These are phyloP conservation scores for Rhynchospora pubera DNA, from an alignment of 176 grass and related monocot species.

Conservation along the genomic window DNA sequence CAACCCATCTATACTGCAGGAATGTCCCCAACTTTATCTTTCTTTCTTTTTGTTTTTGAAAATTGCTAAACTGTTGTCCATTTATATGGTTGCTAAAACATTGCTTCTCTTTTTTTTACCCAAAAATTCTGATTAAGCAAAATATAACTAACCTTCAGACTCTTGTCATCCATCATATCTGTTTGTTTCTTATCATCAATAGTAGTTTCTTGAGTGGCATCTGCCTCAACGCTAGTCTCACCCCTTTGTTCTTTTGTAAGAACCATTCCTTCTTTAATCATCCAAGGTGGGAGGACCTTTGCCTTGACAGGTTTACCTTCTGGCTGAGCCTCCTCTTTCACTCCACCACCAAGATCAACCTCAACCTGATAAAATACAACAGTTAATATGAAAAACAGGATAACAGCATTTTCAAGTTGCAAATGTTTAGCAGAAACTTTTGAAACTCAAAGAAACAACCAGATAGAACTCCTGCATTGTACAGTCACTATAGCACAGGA, in stretches of 20 bases:
- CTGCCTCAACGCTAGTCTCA: slow-evolving; percentile 32
- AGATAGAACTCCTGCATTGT: background rate
- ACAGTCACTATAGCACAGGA: background rate
- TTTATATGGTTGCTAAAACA: too few relatives aligned
- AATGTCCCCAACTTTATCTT: background rate
- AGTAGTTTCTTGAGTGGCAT: slow-evolving; percentile 32
- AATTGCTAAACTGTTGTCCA: too few relatives aligned
- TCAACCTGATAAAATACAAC: slow-evolving; percentile 45
- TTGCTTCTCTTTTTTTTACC: too few relatives aligned
- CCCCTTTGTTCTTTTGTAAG: slow-evolving; percentile 96
- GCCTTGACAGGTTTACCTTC: slow-evolving; percentile 35
- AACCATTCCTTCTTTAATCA: slow-evolving; percentile 95
- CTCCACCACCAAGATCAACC: slow-evolving; percentile 51
- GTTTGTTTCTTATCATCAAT: slow-evolving; percentile 47
- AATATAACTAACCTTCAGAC: slow-evolving; percentile 38
- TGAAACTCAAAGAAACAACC: background rate
- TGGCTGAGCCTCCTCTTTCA: slow-evolving; percentile 54
- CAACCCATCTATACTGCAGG: too few relatives aligned
- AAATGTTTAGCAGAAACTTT: background rate
- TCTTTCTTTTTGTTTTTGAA: background rate
- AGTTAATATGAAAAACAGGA: background rate
- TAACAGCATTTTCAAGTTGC: background rate
- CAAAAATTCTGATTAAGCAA: background rate
- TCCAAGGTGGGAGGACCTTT: slow-evolving; percentile 92
- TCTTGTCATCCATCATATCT: slow-evolving; percentile 56